Evolutionary conservation across 495 filamentous ascomycete genomes (phyloP).

Genomic region (Hyphodiscus hymeniophilus): DNA sequence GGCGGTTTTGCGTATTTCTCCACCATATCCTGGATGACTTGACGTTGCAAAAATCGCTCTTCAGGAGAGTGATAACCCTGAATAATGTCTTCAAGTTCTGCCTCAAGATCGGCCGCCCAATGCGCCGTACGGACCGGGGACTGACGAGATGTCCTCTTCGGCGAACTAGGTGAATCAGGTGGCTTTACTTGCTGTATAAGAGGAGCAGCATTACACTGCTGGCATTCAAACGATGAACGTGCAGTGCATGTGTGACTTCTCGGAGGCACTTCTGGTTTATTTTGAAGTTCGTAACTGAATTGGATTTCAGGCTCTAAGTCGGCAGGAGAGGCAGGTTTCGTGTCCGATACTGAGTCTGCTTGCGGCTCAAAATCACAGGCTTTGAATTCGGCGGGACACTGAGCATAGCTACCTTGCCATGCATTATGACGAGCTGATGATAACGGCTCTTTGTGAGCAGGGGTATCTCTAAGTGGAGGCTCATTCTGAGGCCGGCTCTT

Average conservation of each 20-base stretch:
- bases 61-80: background rate
- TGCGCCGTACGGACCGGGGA: background rate
- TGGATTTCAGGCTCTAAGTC: background rate
- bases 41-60: background rate
- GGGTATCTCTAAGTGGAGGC: too few species aligned
- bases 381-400: background rate
- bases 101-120: background rate
- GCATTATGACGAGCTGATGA: background rate
- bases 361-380: background rate
- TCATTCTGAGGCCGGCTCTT: too few species aligned
- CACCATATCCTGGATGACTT: background rate
- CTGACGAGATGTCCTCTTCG: too few species aligned
- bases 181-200: background rate
- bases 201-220: conserved; percentile 1
- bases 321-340: too few species aligned
- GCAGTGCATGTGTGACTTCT: background rate
- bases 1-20: conserved; percentile 1
- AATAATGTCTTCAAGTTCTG: background rate
- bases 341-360: too few species aligned
- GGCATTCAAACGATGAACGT: background rate
- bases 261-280: background rate
- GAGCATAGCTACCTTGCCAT: background rate
- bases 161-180: too few species aligned
- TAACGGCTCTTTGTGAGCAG: too few species aligned
- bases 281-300: background rate